Evolutionary conservation across 768 basidiomycete genomes (phyloP).

Genomic region (Krasilnikovozyma curviuscula): DNA sequence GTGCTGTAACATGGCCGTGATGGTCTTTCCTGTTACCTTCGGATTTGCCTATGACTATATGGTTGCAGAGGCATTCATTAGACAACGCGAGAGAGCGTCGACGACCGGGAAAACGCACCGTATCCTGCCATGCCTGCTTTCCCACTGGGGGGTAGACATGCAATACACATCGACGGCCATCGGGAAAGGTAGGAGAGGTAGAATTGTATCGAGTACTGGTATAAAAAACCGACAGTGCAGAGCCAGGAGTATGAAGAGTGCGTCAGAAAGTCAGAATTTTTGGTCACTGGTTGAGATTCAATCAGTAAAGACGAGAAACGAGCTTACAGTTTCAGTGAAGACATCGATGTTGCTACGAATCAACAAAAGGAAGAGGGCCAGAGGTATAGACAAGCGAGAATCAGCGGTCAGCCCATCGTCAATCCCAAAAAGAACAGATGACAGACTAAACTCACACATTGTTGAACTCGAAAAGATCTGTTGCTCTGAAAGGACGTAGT

Average conservation of each 20-base stretch:
- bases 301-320: not conserved
- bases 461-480: slow-evolving; percentile 83
- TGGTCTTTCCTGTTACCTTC: slow-evolving; percentile 49
- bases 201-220: slow-evolving; percentile 75
- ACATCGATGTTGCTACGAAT: slow-evolving; percentile 63
- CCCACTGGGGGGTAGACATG: slow-evolving; percentile 52
- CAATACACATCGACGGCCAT: slow-evolving; percentile 78
- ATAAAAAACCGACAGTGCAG: not conserved
- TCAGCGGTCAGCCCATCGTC: not conserved
- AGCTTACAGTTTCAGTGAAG: slow-evolving; percentile 85
- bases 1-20: slow-evolving; percentile 74
- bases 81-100: not conserved
- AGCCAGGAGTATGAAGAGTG: not conserved
- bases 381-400: not conserved
- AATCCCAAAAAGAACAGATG: not conserved
- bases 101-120: slow-evolving; percentile 34
- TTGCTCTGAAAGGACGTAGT: slow-evolving; percentile 64
- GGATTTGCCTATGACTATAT: slow-evolving; percentile 75
- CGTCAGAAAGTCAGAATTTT: not conserved
- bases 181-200: slow-evolving; percentile 72
- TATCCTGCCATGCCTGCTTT: slow-evolving; percentile 91
- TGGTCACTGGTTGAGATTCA: not conserved
- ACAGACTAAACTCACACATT: slow-evolving; percentile 45
- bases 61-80: not conserved
- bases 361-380: not conserved